Evolutionary conservation across 2,329 filamentous ascomycete genomes (phyloP).

Genomic region (Diaporthe citriasiana): DNA sequence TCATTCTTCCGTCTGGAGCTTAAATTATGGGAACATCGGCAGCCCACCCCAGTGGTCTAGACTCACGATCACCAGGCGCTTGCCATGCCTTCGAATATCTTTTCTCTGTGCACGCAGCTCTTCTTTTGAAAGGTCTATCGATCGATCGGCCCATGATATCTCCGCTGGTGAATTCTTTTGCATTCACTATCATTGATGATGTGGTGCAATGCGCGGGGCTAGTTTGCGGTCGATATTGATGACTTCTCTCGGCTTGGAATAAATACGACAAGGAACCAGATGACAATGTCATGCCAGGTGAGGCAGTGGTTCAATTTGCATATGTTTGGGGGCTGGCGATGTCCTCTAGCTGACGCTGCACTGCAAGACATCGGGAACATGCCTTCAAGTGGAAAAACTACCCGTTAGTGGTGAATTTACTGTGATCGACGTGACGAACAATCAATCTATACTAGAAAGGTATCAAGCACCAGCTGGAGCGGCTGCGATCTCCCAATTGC

Average conservation of each 20-base stretch:
- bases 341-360: background rate
- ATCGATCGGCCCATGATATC: no score
- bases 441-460: background rate
- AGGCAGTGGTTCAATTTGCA: background rate
- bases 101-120: rapidly evolving
- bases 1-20: background rate
- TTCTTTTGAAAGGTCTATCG: background rate
- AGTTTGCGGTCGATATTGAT: background rate
- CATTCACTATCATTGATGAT: no score
- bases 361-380: slow-evolving; percentile 4
- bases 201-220: background rate
- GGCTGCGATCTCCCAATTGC: background rate
- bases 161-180: no score
- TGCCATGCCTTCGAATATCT: no score
- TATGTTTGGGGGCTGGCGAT: background rate
- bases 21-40: background rate
- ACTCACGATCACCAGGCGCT: no score
- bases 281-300: background rate
- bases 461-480: background rate
- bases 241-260: no score
- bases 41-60: background rate
- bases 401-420: background rate
- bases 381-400: background rate
- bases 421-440: background rate
- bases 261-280: background rate